These are phyloP conservation scores for Mycena crocata DNA, from an alignment of 768 basidiomycete genomes.

Conservation along the genomic window DNA sequence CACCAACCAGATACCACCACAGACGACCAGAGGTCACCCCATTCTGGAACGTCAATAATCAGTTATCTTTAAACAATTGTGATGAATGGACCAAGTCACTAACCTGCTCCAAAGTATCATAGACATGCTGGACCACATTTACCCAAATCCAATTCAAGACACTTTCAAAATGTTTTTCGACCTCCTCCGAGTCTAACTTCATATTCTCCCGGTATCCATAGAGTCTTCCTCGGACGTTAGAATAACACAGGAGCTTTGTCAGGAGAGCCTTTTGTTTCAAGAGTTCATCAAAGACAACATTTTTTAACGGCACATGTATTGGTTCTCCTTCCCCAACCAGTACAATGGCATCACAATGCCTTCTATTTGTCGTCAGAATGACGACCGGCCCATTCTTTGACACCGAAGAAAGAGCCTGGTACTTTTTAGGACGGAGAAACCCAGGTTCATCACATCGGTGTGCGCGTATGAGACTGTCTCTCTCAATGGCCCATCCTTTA, in stretches of 20 bases:
- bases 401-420: not conserved
- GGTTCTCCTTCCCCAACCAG: not conserved
- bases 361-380: not conserved
- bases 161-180: not conserved
- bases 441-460: too few species aligned
- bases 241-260: not conserved
- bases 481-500: too few species aligned
- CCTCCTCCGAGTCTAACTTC: not conserved
- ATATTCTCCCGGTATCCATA: too few species aligned
- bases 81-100: not conserved
- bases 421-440: not conserved
- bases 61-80: not conserved
- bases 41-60: not conserved
- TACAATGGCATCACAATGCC: not conserved
- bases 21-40: not conserved
- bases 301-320: not conserved
- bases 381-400: not conserved
- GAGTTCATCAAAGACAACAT: not conserved
- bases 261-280: not conserved
- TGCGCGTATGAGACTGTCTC: too few species aligned
- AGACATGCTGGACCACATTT: not conserved
- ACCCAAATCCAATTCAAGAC: not conserved
- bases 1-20: not conserved
- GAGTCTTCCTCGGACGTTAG: not conserved
- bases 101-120: not conserved